These are phyloP conservation scores for Colletotrichum costaricense DNA, from an alignment of 2,329 filamentous ascomycete species.

Conservation along the genomic window DNA sequence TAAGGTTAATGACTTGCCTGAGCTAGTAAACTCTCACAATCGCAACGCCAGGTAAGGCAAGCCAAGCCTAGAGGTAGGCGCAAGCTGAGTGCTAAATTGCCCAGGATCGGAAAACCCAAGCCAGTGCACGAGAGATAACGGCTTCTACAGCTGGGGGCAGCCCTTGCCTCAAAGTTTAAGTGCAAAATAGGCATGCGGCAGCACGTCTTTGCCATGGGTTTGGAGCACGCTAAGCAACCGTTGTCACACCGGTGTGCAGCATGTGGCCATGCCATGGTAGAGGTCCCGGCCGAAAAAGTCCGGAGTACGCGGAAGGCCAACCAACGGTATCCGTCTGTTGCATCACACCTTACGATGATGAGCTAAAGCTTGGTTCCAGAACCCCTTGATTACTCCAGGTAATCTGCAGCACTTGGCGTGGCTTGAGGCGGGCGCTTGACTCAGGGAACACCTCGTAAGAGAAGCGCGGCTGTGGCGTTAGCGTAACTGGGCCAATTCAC, in stretches of 20 bases:
- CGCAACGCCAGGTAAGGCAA: background rate
- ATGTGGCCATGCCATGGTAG: background rate
- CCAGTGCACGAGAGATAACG: background rate
- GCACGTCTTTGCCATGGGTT: background rate
- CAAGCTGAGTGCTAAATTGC: background rate
- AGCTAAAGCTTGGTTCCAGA: background rate
- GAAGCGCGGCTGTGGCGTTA: constrained; percentile 8
- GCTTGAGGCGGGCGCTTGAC: constrained; percentile 9
- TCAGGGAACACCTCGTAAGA: constrained; percentile 12
- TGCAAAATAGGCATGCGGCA: background rate
- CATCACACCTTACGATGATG: background rate
- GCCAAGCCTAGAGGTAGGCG: background rate
- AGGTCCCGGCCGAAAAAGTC: background rate
- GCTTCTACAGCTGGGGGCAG: background rate
- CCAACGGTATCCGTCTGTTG: background rate
- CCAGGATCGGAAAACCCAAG: background rate
- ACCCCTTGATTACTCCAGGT: background rate
- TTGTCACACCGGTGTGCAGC: background rate
- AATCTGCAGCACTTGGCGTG: background rate
- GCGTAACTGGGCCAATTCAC: background rate
- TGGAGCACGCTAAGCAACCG: background rate
- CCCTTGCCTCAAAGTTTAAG: background rate
- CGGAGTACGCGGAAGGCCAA: constrained; percentile 7
- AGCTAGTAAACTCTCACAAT: background rate
- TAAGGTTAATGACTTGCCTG: background rate